Percentiles rank a stretch among this genome's conserved stretches.
Conservation (phyloP, 352 stramenopile species). For the Phytophthora idaei region DNA sequence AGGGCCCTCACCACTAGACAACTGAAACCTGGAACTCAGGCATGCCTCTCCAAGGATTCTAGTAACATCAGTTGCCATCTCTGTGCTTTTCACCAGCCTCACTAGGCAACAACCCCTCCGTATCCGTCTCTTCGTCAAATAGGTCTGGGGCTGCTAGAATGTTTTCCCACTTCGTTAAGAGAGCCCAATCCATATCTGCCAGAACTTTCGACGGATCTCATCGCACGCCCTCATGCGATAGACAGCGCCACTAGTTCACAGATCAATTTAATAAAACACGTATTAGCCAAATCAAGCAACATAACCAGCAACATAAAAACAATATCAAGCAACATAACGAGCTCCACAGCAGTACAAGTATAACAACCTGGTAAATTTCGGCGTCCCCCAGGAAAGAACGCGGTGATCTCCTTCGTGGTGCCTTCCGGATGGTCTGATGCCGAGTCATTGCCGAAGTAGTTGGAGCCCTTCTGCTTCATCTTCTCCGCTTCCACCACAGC, state of each 20-base stretch:
- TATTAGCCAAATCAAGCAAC: neutral
- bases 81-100: neutral
- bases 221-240: neutral
- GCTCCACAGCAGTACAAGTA: no score
- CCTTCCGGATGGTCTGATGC: no score
- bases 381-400: no score
- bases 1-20: neutral
- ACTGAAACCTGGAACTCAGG: neutral
- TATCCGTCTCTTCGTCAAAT: neutral
- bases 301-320: neutral
- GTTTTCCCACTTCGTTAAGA: conserved; percentile 4
- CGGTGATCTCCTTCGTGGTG: no score
- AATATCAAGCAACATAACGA: no score
- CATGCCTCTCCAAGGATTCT: neutral
- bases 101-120: neutral
- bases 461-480: no score
- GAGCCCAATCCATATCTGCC: neutral
- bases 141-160: neutral
- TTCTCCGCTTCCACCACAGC: no score
- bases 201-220: neutral
- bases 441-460: no score
- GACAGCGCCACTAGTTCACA: neutral
- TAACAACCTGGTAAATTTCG: no score
- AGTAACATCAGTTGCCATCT: neutral
- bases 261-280: neutral